phyloP scores from a whole-genome alignment of 2,329 filamentous ascomycete species.

The Fusarium sp. region DNA sequence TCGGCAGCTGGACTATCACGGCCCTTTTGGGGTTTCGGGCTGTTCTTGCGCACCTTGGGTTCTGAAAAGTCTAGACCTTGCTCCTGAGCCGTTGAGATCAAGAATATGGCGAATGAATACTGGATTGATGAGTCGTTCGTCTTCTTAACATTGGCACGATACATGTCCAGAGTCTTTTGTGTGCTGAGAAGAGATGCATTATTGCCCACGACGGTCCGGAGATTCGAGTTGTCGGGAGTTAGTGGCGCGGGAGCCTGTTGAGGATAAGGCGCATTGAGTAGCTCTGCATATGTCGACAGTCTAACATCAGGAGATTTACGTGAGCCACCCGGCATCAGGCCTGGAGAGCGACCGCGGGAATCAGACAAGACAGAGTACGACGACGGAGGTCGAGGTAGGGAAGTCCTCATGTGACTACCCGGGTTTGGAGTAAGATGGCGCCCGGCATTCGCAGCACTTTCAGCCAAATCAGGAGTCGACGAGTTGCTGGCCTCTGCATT shows the following conservation, averaged over 20 bases:
- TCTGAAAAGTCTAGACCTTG: slow-evolving; percentile 72
- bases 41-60: slow-evolving; percentile 61
- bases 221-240: slow-evolving; percentile 83
- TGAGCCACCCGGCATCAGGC: slow-evolving; percentile 60
- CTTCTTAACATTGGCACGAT: slow-evolving; percentile 96
- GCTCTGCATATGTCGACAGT: slow-evolving; percentile 69
- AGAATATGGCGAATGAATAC: slow-evolving; percentile 96
- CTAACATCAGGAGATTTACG: slow-evolving; percentile 71
- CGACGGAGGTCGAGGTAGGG: slow-evolving; percentile 79
- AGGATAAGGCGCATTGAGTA: slow-evolving; percentile 81
- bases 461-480: slow-evolving; percentile 67
- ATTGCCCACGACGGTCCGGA: slow-evolving; percentile 84
- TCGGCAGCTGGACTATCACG: slow-evolving; percentile 64
- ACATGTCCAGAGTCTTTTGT: slow-evolving; percentile 97
- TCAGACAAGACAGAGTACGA: slow-evolving; percentile 84
- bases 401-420: slow-evolving; percentile 68
- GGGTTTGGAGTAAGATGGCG: slow-evolving; percentile 75
- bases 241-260: slow-evolving; percentile 79
- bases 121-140: slow-evolving; percentile 91
- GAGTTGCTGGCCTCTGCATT: slow-evolving; percentile 60
- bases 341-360: slow-evolving; percentile 73
- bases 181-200: slow-evolving; percentile 93
- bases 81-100: slow-evolving; percentile 91
- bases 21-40: slow-evolving; percentile 63
- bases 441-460: slow-evolving; percentile 66